Base-by-base conservation (phyloP, 495 filamentous ascomycete genomes). In the Stereocaulon alpinum region DNA sequence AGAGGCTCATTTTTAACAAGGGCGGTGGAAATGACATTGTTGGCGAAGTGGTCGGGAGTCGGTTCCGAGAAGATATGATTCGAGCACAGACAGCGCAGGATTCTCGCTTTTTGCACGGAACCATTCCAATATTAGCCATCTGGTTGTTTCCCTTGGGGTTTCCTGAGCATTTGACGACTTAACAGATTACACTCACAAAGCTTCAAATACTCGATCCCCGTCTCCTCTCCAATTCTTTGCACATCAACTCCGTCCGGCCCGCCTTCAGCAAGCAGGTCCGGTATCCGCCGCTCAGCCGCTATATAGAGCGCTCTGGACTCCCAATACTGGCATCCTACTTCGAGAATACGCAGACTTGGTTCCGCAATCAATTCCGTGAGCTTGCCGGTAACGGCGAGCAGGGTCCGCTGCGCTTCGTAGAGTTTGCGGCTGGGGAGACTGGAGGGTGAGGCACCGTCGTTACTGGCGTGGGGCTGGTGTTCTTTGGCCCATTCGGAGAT, bases 21-120 rank as follows among this genome's bases (percentile, higher is more conserved):
- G 2, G 66, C 61, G 40, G 59, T 59, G 11, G 70, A 72, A 14
- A 73, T 68, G 14, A 50, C 50, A 58, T 74, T 73, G 55, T 74
- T 74, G 15, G 71, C 64, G 43, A 70, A 74, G 2, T 40, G 12
- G 47, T 70, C 64, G 10, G 65, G 51, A 1, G 37, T 56, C 0
- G 60, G 53, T 47, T 72, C 67, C 17, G 56, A 6, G 59, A 74
- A 73, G 24, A 74, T 54, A 42, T 72, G 70, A 42, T 56, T 70
- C 12, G 72, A 71, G 54, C 70, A 72, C 11, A 74, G 63, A 42
- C 58, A 65, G 6, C 72, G 68, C 48, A 74, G 56, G 10, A 73
- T 47, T n/a, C 67, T 64, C 29, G 66, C 24, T 24, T 24, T 24
- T 1, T 3, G 24, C 24, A 24, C 24, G 24, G 24, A 24, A 24